These are phyloP conservation scores for Anethum foeniculum DNA, from an alignment of 140 eudicot genomes.

Conservation along the genomic window DNA sequence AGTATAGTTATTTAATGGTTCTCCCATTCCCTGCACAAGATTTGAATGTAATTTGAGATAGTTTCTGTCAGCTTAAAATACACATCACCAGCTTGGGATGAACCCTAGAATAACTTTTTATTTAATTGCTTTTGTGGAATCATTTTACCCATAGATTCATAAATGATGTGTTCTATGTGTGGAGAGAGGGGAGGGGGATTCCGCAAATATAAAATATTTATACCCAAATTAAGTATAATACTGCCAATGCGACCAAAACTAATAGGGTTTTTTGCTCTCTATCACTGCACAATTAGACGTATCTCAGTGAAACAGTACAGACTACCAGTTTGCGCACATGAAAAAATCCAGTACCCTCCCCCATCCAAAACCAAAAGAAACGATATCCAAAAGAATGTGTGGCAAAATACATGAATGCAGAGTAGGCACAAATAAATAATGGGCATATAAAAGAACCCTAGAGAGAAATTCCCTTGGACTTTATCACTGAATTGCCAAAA, in stretches of 20 bases:
- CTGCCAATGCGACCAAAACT: not conserved
- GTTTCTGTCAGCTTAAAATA: not conserved
- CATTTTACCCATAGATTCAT: not conserved
- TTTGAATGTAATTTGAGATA: not conserved
- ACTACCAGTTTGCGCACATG: not conserved
- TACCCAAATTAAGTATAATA: not conserved
- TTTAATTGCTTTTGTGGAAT: not conserved
- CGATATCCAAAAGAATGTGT: not conserved
- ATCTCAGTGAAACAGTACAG: not conserved
- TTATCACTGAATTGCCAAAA: too few species aligned
- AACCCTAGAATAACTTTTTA: not conserved
- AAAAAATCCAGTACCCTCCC: not conserved
- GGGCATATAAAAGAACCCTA: not conserved
- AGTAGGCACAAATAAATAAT: not conserved
- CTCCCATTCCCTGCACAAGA: constrained; percentile 93
- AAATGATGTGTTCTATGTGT: not conserved
- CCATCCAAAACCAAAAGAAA: not conserved
- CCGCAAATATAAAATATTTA: not conserved
- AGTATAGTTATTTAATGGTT: constrained; percentile 82
- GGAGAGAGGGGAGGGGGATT: not conserved
- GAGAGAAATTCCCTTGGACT: too few species aligned
- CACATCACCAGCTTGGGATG: not conserved
- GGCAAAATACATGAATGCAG: not conserved
- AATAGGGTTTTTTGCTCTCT: not conserved
- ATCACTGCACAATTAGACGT: not conserved